Conservation (phyloP, 1,284 basidiomycete genomes). For the Heterobasidion annosum region DNA sequence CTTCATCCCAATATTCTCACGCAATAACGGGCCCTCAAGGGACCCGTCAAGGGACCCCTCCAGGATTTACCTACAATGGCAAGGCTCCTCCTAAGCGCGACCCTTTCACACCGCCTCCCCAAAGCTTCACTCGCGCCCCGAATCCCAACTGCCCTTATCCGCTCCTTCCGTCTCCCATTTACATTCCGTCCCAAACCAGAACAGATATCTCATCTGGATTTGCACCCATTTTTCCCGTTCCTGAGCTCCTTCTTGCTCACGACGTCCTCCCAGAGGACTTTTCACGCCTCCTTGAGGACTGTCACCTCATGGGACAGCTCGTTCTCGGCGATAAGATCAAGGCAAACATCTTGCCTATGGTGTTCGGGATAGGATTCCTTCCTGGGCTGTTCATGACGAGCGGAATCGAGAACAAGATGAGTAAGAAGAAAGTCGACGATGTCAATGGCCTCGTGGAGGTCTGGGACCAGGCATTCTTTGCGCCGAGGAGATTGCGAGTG, state of each 20-base stretch:
- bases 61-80: not conserved
- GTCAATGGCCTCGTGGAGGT: not conserved
- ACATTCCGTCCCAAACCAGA: not conserved
- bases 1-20: not conserved
- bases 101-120: not conserved
- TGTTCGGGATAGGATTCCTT: not conserved
- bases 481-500: not conserved
- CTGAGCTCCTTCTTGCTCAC: not conserved
- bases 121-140: not conserved
- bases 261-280: constrained; percentile 2
- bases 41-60: not conserved
- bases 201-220: not conserved
- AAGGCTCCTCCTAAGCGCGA: not conserved
- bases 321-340: not conserved
- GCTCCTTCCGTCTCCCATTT: not conserved
- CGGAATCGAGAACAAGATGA: not conserved
- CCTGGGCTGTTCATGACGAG: constrained; percentile 1
- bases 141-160: not conserved
- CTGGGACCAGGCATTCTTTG: constrained; percentile 2
- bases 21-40: not conserved
- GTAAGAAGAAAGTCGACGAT: not conserved
- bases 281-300: constrained; percentile 4
- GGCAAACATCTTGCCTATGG: not conserved
- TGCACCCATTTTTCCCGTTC: not conserved
- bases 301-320: constrained; percentile 2